Conservation (phyloP, 306 rosid species). For the Quercus agrifolia region DNA sequence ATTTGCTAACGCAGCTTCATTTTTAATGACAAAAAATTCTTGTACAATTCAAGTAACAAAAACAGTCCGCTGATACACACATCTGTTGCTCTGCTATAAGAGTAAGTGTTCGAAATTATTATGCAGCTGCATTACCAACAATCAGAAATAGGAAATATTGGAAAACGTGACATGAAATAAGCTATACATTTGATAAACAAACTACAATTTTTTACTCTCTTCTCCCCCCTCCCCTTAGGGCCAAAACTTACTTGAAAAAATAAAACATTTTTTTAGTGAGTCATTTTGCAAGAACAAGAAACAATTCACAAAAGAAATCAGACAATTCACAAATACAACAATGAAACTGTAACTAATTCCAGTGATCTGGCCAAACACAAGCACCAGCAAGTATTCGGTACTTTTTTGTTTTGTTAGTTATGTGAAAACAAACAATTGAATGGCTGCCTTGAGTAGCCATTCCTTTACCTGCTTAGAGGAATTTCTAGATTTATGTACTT, state of each 20-base stretch:
- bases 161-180: not conserved
- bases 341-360: not conserved
- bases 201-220: no score
- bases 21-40: not conserved
- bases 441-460: no score
- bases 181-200: not conserved
- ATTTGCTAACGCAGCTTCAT: not conserved
- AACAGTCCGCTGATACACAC: not conserved
- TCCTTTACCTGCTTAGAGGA: no score
- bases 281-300: not conserved
- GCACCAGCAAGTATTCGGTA: not conserved
- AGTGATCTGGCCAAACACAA: not conserved
- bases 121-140: not conserved
- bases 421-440: conserved; percentile 6
- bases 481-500: no score
- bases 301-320: not conserved
- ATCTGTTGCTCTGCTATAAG: not conserved
- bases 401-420: not conserved
- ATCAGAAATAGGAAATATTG: not conserved
- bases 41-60: not conserved
- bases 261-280: not conserved
- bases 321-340: not conserved
- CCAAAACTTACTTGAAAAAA: no score
- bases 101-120: not conserved
- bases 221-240: no score